These are phyloP conservation scores for Trichopus zeylanicus DNA, from an alignment of 116 monocot species.

Conservation along the genomic window DNA sequence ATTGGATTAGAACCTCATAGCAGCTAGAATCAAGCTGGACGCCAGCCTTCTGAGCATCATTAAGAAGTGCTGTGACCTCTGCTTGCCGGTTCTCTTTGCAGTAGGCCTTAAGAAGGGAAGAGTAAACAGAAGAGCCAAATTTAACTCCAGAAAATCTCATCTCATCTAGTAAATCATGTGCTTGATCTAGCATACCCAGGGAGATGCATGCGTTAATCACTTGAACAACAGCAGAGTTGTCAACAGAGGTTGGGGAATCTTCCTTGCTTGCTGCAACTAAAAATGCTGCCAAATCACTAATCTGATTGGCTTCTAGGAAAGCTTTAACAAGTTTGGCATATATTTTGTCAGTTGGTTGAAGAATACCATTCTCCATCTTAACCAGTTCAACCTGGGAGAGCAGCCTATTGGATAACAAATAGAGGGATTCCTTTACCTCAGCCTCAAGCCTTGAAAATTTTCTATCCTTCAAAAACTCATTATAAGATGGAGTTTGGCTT, in stretches of 20 bases:
- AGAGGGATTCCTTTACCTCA: constrained; percentile 57
- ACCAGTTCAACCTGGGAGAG: constrained; percentile 54
- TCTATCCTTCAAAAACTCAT: constrained; percentile 47
- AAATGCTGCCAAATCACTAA: constrained; percentile 65
- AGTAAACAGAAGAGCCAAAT: constrained; percentile 67
- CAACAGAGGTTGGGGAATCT: constrained; percentile 57
- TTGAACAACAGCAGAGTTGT: constrained; percentile 68
- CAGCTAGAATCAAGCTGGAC: constrained; percentile 80
- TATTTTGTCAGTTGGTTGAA: constrained; percentile 81
- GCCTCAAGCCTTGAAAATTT: constrained; percentile 46
- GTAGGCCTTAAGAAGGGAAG: constrained; percentile 71
- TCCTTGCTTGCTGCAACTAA: constrained; percentile 59
- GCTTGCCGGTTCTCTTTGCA: constrained; percentile 57
- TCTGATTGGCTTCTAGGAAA: constrained; percentile 60
- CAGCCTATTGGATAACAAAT: constrained; percentile 40
- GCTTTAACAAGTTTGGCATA: constrained; percentile 83
- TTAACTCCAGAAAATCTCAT: constrained; percentile 74
- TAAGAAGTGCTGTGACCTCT: constrained; percentile 55
- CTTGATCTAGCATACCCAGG: constrained; percentile 64
- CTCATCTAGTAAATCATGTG: constrained; percentile 92
- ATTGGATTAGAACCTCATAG: constrained; percentile 63
- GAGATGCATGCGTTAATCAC: constrained; percentile 80
- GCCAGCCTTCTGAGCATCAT: constrained; percentile 72
- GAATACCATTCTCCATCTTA: constrained; percentile 68
- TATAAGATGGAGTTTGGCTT: constrained; percentile 34